A percentile compares a stretch with the other conserved stretches of the same genome.
Evolutionary conservation across 495 filamentous ascomycete species (phyloP).

Genomic region (Penicillium daleae): DNA sequence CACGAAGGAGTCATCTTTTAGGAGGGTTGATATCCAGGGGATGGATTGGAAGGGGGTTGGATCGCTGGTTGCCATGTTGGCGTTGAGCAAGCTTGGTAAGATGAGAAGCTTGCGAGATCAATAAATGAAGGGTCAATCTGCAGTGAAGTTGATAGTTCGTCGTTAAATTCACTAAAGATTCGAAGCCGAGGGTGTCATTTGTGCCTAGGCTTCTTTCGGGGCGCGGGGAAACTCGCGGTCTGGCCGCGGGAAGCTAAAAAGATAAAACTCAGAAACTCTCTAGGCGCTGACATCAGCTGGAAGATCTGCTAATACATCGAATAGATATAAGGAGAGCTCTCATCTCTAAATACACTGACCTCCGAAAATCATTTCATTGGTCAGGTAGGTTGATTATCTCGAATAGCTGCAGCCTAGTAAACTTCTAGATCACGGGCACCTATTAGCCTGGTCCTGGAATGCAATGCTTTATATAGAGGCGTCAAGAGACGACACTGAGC

Average conservation of each 20-base stretch:
- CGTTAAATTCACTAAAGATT: background rate
- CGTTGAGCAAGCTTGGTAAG: background rate
- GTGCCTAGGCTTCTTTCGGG: slow-evolving; percentile 3
- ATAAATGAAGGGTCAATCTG: background rate
- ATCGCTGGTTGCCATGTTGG: slow-evolving; percentile 32
- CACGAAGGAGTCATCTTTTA: slow-evolving; percentile 43
- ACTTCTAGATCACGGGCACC: background rate
- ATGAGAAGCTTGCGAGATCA: background rate
- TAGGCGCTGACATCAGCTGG: background rate
- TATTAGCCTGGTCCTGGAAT: background rate
- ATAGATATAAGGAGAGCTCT: no score
- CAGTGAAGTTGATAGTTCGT: background rate
- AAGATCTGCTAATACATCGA: background rate
- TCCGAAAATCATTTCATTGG: background rate
- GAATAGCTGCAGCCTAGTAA: background rate
- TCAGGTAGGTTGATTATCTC: background rate
- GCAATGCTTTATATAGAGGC: no score
- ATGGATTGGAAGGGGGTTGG: slow-evolving; percentile 54
- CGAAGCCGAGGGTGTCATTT: background rate
- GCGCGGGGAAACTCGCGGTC: slow-evolving; percentile 3
- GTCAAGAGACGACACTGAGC: no score
- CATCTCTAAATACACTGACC: no score
- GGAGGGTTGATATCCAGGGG: slow-evolving; percentile 60
- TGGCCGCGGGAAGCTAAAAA: slow-evolving; percentile 2
- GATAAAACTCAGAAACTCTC: background rate